Base-by-base conservation (phyloP, 352 stramenopile genomes). In the Phytopythium cucurbitacearum region DNA sequence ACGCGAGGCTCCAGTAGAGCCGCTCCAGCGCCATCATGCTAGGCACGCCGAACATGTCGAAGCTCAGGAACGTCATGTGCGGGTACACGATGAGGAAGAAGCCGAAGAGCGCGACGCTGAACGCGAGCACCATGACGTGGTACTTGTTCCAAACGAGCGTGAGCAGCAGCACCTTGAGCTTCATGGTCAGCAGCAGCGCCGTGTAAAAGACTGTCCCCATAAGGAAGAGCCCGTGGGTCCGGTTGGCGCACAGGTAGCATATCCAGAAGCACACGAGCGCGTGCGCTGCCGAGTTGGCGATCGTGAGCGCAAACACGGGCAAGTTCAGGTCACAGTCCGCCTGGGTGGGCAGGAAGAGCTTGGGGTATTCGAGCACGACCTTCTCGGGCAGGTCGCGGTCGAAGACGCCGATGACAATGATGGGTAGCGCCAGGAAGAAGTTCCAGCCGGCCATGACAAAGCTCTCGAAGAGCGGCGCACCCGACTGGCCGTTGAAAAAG, bases 401-500 rank as follows among this genome's bases (percentile, higher is more conserved):
- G 40, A 80, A 87, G 10, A 90, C 65, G 7, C 78, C 83, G 53
- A 89, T 87, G 2, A 82, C 77, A 10, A 90, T 73, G 59, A 98
- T 97, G 7, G 96, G 95, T 10, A 97, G 61, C 32, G 81, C 82
- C 1, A 89, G 91, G 52, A 91, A 97, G 48, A 98, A 93, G 47
- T 89, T 89, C 78, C 78, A 87, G 3, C 75, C 75, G 3, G 78
- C 78, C 72, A 89, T 86, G 32, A 89, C 74, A 41, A 86, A 89
- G 33, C 70, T 83, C 65, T 95, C 85, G 45, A 92, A 95, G 1
- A 95, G 57, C 28, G 85, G 70, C 12, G 68, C 60, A 37, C 79
- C 95, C 13, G 87, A 98, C 51, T 97, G 94, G 12, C 91, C 93
- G 62, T 93, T 97, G 69, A 82, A 96, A 42, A 98, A 86, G 59